Percentiles rank a stretch among this genome's conserved stretches.
Conservation (phyloP, 2,329 filamentous ascomycete genomes). For the Alternaria metachromatica region DNA sequence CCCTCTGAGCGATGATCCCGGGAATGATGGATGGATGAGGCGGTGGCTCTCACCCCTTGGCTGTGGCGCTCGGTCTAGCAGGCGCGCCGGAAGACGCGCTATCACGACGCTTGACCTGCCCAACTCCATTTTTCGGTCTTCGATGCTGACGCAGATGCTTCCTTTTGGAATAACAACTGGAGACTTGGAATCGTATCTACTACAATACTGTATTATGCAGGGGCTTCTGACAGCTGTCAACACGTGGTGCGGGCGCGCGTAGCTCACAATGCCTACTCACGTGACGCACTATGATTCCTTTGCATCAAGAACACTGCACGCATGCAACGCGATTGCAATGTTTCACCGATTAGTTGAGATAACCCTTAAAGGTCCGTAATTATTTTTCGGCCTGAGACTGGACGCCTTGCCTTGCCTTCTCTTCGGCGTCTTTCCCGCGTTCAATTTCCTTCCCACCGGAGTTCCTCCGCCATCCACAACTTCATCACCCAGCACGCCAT, state of each 20-base stretch:
- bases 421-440: not conserved
- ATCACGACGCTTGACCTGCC: not conserved
- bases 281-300: not conserved
- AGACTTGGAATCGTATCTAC: not conserved
- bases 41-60: conserved; percentile 12
- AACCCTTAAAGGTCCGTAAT: not conserved
- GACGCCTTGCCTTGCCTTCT: not conserved
- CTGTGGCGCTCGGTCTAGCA: conserved; percentile 18
- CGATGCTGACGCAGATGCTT: not conserved
- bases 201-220: not conserved
- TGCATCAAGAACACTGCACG: not conserved
- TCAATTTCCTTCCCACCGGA: conserved; percentile 20
- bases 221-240: not conserved
- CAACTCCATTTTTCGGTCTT: not conserved
- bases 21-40: conserved; percentile 4
- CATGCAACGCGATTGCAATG: not conserved
- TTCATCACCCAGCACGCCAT: conserved; percentile 37
- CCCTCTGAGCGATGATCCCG: conserved; percentile 2
- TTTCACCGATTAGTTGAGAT: not conserved
- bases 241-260: not conserved
- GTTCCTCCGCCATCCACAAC: conserved; percentile 26
- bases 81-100: conserved; percentile 3
- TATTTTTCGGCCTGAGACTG: too few relatives aligned
- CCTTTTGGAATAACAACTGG: not conserved
- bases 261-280: not conserved